These are phyloP conservation scores for Fusarium sp. DNA, from an alignment of 2,329 filamentous ascomycete species.

Conservation along the genomic window DNA sequence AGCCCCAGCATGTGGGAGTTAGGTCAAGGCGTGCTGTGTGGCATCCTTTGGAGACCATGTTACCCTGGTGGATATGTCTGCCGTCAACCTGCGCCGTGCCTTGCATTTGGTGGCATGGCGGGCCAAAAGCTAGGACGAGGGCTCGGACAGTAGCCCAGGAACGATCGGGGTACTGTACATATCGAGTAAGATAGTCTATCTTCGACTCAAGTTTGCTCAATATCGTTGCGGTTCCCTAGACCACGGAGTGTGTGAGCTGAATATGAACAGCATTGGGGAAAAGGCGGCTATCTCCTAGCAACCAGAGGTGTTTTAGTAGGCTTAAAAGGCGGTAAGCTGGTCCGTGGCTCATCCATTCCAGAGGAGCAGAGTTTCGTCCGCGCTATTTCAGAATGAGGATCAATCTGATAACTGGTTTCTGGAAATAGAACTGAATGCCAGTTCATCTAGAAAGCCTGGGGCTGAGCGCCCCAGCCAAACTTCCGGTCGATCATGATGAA, in stretches of 20 bases:
- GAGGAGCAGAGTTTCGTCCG: constrained; percentile 3
- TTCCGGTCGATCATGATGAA: constrained; percentile 10
- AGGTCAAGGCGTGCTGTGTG: constrained; percentile 30
- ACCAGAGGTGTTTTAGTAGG: constrained; percentile 10
- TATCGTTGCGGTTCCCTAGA: not conserved
- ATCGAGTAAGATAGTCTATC: constrained; percentile 15
- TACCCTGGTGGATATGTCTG: constrained; percentile 40
- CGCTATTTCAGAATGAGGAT: constrained; percentile 17
- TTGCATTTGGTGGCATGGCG: constrained; percentile 49
- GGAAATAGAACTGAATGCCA: constrained; percentile 18
- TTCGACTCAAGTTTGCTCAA: constrained; percentile 1
- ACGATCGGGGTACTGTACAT: constrained; percentile 40
- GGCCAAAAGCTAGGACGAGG: constrained; percentile 41
- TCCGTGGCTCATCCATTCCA: constrained; percentile 31
- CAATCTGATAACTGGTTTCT: constrained; percentile 16
- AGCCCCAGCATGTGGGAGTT: constrained; percentile 23
- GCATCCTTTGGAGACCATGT: constrained; percentile 36
- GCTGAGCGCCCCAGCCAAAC: constrained; percentile 20
- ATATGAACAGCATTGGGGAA: constrained; percentile 1
- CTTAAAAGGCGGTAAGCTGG: constrained; percentile 25
- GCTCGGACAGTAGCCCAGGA: constrained; percentile 42
- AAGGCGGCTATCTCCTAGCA: constrained; percentile 24
- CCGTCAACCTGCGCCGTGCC: constrained; percentile 49
- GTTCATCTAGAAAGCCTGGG: constrained; percentile 11
- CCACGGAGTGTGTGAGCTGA: constrained; percentile 1